Conservation (phyloP, 768 basidiomycete species). For the Porphyrellus cyaneotinctus region DNA sequence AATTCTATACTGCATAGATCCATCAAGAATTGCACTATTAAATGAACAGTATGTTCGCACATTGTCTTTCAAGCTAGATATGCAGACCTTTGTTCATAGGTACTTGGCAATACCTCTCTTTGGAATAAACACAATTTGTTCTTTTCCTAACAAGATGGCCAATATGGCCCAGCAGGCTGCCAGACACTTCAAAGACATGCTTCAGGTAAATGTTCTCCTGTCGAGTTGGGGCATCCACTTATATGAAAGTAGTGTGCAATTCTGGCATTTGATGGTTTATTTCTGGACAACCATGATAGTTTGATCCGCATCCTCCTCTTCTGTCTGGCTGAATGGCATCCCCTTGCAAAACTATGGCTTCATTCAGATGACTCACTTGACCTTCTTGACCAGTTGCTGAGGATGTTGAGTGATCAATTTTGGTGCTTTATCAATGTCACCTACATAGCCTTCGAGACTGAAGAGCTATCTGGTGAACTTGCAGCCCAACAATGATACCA, state of each 20-base stretch:
- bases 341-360: neutral
- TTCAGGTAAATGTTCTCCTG: conserved; percentile 3
- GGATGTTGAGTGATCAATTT: neutral
- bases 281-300: conserved; percentile 23
- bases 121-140: conserved; percentile 24
- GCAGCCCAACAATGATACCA: neutral
- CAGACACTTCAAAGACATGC: conserved; percentile 9
- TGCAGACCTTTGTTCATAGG: too few relatives aligned
- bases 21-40: neutral
- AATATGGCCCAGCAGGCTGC: conserved; percentile 33
- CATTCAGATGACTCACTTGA: neutral
- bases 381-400: neutral
- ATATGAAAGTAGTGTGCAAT: conserved; percentile 29
- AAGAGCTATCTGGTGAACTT: neutral
- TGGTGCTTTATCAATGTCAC: neutral
- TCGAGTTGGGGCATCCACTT: neutral
- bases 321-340: neutral
- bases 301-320: conserved; percentile 19
- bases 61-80: too few relatives aligned
- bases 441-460: neutral
- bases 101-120: neutral
- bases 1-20: neutral
- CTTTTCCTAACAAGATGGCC: conserved; percentile 33
- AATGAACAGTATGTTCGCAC: neutral
- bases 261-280: conserved; percentile 38